Percentiles rank a stretch among this genome's conserved stretches.
Conservation (phyloP, 2,329 filamentous ascomycete species). For the Paracoccidioides brasiliensis region DNA sequence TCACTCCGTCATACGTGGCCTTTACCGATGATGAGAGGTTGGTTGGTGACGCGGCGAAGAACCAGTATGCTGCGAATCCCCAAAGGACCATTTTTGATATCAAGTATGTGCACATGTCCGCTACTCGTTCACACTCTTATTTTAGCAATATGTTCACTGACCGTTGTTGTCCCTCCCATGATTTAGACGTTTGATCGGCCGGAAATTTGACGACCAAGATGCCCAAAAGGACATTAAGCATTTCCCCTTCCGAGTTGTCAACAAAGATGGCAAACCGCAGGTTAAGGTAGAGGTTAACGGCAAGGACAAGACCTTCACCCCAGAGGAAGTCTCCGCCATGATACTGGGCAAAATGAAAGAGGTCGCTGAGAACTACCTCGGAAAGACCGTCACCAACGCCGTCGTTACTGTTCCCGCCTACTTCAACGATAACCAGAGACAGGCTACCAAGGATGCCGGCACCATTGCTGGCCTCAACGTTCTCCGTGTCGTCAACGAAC, state of each 20-base stretch:
- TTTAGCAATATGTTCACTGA: slow-evolving; percentile 18
- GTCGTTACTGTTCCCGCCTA: slow-evolving; percentile 92
- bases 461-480: slow-evolving; percentile 86
- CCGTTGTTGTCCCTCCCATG: slow-evolving; percentile 6
- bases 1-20: slow-evolving; percentile 87
- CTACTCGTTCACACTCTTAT: neutral
- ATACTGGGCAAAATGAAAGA: slow-evolving; percentile 56
- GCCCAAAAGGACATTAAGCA: slow-evolving; percentile 93
- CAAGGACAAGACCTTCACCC: slow-evolving; percentile 48
- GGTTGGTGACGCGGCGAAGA: slow-evolving; percentile 95
- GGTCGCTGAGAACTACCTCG: slow-evolving; percentile 49
- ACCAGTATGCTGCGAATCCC: slow-evolving; percentile 76
- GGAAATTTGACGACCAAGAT: slow-evolving; percentile 71
- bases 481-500: slow-evolving; percentile 92
- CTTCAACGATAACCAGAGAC: slow-evolving; percentile 97
- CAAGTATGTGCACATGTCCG: slow-evolving; percentile 50
- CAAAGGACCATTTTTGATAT: slow-evolving; percentile 64
- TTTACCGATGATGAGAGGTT: slow-evolving; percentile 95
- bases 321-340: slow-evolving; percentile 56
- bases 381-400: slow-evolving; percentile 48
- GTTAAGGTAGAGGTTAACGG: slow-evolving; percentile 55
- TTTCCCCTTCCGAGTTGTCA: slow-evolving; percentile 89
- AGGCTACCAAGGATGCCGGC: slow-evolving; percentile 92
- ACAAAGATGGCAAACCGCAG: slow-evolving; percentile 80
- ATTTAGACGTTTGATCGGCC: slow-evolving; percentile 64